A percentile compares a stretch with the other conserved stretches of the same genome.
These are phyloP conservation scores for Leishmania gerbilli DNA, from an alignment of 208 protist genomes.

Conservation along the genomic window DNA sequence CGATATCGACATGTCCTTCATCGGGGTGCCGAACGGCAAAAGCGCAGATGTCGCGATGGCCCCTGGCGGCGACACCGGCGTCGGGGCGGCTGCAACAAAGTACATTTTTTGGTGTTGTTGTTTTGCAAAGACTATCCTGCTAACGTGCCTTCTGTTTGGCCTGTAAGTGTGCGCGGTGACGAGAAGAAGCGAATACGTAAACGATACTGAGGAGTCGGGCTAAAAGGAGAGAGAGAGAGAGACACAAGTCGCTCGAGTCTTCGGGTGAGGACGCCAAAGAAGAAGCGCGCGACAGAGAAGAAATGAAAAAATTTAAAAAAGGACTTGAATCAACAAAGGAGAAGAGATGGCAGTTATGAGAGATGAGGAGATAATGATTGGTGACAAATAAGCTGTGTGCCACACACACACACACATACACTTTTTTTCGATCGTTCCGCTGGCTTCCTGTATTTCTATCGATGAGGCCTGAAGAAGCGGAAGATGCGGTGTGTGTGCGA, in stretches of 20 bases:
- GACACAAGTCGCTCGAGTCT: background rate
- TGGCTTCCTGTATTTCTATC: background rate
- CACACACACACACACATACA: no score
- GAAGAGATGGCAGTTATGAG: conserved; percentile 3
- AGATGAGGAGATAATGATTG: background rate
- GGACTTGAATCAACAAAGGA: conserved; percentile 9
- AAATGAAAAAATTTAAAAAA: background rate
- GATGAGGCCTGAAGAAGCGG: background rate
- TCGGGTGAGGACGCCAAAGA: background rate
- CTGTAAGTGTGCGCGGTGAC: background rate
- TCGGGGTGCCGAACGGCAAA: conserved; percentile 3
- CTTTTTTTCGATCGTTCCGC: background rate
- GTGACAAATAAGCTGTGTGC: background rate
- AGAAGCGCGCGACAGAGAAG: background rate
- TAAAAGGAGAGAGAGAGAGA: background rate
- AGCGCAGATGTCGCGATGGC: background rate
- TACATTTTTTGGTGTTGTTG: conserved; percentile 12
- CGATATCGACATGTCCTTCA: conserved; percentile 15
- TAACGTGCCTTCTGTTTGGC: background rate
- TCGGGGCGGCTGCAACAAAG: conserved; percentile 10
- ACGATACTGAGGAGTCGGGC: background rate
- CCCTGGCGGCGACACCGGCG: conserved; percentile 8
- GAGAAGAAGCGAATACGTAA: background rate
- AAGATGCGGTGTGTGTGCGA: background rate
- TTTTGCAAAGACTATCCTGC: background rate